Conservation (phyloP, 345 rosid genomes). For the Draba incana region DNA sequence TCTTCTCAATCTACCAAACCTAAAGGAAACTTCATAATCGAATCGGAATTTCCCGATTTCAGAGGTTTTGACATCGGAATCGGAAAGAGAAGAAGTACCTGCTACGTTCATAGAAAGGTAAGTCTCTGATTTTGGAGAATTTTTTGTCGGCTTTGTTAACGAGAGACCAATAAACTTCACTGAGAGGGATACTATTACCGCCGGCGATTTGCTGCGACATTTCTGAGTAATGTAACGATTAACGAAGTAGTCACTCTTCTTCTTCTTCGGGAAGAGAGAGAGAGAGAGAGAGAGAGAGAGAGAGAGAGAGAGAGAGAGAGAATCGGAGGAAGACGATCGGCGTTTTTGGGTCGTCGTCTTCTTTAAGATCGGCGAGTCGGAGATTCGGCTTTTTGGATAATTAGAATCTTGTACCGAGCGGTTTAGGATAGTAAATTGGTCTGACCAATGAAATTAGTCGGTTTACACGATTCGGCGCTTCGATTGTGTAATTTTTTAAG, state of each 20-base stretch:
- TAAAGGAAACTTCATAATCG: neutral
- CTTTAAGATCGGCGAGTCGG: conserved; percentile 25
- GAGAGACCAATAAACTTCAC: conserved; percentile 89
- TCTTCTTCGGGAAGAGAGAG: conserved; percentile 5
- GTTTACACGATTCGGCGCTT: neutral
- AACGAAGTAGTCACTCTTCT: conserved; percentile 5
- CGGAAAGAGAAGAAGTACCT: conserved; percentile 50
- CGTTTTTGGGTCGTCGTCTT: conserved; percentile 30
- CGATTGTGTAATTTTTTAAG: neutral
- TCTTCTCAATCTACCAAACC: conserved; percentile 5
- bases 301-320: neutral
- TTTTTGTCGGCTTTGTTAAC: conserved; percentile 95
- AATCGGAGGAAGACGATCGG: conserved; percentile 31
- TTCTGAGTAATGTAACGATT: conserved; percentile 21
- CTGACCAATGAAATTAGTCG: conserved; percentile 15
- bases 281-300: neutral
- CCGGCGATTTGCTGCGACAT: conserved; percentile 54
- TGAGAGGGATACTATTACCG: conserved; percentile 61
- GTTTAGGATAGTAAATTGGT: neutral
- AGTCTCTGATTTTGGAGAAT: conserved; percentile 96
- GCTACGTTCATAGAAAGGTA: conserved; percentile 91
- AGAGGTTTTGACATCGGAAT: neutral
- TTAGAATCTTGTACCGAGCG: conserved; percentile 28
- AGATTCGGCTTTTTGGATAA: conserved; percentile 3
- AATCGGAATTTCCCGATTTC: neutral